These are phyloP conservation scores for Skeletonema tropicum DNA, from an alignment of 108 stramenopile genomes.

Conservation along the genomic window DNA sequence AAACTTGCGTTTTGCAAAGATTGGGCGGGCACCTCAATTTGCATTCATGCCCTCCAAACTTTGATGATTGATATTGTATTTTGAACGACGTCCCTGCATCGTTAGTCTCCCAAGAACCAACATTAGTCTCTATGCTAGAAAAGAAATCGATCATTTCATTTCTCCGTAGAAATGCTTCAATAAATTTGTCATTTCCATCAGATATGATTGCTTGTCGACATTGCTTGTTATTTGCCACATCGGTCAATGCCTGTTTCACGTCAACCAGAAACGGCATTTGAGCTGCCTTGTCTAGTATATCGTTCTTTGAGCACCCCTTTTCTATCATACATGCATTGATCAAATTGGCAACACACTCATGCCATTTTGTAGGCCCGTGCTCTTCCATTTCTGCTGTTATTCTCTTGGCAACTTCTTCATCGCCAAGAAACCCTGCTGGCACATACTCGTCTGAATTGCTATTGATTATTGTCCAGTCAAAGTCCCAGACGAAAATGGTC, in stretches of 20 bases:
- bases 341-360: slow-evolving; percentile 34
- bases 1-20: slow-evolving; percentile 50
- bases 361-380: slow-evolving; percentile 34
- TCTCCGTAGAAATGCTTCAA: slow-evolving; percentile 29
- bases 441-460: slow-evolving; percentile 57
- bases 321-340: slow-evolving; percentile 28
- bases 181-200: slow-evolving; percentile 49
- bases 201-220: slow-evolving; percentile 49
- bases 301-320: slow-evolving; percentile 16
- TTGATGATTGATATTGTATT: slow-evolving; percentile 39
- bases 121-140: slow-evolving; percentile 37
- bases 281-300: slow-evolving; percentile 31
- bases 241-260: slow-evolving; percentile 29
- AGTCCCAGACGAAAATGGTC: slow-evolving; percentile 54
- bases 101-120: slow-evolving; percentile 22
- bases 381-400: slow-evolving; percentile 15
- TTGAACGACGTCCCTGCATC: slow-evolving; percentile 7
- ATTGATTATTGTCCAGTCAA: slow-evolving; percentile 52
- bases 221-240: slow-evolving; percentile 1
- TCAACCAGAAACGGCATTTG: slow-evolving; percentile 41
- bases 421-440: slow-evolving; percentile 41
- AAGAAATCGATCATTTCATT: slow-evolving; percentile 38
- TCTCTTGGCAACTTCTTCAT: slow-evolving; percentile 8
- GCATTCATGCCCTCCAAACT: slow-evolving; percentile 44
- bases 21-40: slow-evolving; percentile 39